Conservation (phyloP, 176 grass and related monocot genomes). For the Carex parvula region DNA sequence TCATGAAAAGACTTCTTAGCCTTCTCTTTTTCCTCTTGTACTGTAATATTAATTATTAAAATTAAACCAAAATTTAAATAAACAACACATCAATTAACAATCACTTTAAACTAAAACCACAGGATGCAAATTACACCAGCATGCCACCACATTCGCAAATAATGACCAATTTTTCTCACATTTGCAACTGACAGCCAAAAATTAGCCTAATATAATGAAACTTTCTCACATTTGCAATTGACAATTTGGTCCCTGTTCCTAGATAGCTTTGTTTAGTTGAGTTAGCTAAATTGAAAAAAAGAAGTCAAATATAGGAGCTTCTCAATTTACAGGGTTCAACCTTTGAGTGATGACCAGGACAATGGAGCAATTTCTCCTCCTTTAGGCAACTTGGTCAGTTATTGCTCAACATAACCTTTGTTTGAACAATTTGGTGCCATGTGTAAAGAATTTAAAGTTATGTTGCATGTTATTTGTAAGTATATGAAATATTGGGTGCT, state of each 20-base stretch:
- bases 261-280: neutral
- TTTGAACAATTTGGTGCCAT: neutral
- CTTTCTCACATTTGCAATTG: neutral
- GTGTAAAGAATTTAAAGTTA: neutral
- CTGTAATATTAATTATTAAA: conserved; percentile 36
- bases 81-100: neutral
- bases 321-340: neutral
- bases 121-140: neutral
- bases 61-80: conserved; percentile 2
- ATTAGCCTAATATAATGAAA: neutral
- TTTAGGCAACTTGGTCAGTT: neutral
- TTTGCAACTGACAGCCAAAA: neutral
- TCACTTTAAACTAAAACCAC: neutral
- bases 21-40: conserved; percentile 56
- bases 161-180: neutral
- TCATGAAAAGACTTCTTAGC: conserved; percentile 55
- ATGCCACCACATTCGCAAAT: neutral
- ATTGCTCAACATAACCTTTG: neutral
- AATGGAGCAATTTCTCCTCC: neutral
- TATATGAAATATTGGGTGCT: neutral
- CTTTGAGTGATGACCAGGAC: neutral
- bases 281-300: neutral
- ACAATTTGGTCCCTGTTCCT: neutral
- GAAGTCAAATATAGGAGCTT: neutral
- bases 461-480: neutral